Percentiles rank a stretch among this genome's conserved stretches.
Conservation (phyloP, 306 rosid species). For the Prunus salicina region DNA sequence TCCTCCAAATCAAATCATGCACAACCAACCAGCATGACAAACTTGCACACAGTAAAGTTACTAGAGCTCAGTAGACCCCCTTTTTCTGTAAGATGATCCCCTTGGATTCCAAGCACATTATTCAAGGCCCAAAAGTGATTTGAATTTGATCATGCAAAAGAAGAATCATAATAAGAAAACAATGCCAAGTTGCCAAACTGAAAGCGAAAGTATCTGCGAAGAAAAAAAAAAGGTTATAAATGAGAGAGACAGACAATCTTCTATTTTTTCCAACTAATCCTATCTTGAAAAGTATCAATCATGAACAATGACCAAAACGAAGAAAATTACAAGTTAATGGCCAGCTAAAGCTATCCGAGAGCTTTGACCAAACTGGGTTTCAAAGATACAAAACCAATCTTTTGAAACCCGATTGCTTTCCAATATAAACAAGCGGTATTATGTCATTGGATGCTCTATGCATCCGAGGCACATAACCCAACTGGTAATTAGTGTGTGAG, state of each 20-base stretch:
- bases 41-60: too few species aligned
- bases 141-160: conserved; percentile 28
- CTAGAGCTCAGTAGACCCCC: too few species aligned
- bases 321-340: conserved; percentile 37
- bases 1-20: conserved; percentile 3
- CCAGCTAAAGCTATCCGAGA: conserved; percentile 51
- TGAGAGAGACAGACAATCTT: conserved; percentile 29
- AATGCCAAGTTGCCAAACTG: conserved; percentile 14
- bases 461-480: conserved; percentile 47
- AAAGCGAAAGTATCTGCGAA: conserved; percentile 35
- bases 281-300: conserved; percentile 34
- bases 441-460: conserved; percentile 85
- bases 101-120: conserved; percentile 52
- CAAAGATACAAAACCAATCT: conserved; percentile 81
- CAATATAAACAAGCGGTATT: conserved; percentile 46
- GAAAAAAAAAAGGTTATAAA: background rate
- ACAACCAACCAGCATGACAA: background rate
- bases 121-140: conserved; percentile 19
- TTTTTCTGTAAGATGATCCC: conserved; percentile 20
- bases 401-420: conserved; percentile 43
- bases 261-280: conserved; percentile 31
- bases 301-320: conserved; percentile 29
- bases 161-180: conserved; percentile 23
- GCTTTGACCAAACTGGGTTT: conserved; percentile 48
- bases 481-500: conserved; percentile 49